These are phyloP conservation scores for Hypoxylon intermedium DNA, from an alignment of 495 filamentous ascomycete species.

Conservation along the genomic window DNA sequence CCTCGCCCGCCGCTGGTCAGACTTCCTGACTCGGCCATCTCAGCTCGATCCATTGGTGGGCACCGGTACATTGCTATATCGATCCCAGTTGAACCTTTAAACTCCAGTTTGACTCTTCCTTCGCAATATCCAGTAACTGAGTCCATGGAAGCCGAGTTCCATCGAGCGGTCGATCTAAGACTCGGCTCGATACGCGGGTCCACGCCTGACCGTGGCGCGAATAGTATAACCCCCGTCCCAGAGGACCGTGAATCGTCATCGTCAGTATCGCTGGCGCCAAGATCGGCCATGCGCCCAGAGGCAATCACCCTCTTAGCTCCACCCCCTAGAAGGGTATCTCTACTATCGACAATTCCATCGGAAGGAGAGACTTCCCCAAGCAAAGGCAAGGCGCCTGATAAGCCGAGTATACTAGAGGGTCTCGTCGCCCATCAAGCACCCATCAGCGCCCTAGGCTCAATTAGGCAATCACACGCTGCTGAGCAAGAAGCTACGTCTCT, in stretches of 20 bases:
- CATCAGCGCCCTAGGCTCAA: constrained; percentile 20
- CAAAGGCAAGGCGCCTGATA: constrained; percentile 23
- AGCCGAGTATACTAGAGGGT: background rate
- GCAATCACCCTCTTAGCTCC: constrained; percentile 19
- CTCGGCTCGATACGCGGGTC: constrained; percentile 12
- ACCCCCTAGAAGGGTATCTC: constrained; percentile 18
- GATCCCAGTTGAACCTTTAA: constrained; percentile 50
- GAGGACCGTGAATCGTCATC: constrained; percentile 43
- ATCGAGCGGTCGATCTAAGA: constrained; percentile 4
- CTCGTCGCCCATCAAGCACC: background rate
- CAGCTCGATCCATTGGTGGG: constrained; percentile 49
- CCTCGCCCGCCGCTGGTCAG: constrained; percentile 38
- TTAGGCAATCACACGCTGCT: background rate
- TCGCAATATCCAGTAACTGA: constrained; percentile 13
- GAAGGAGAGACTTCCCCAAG: constrained; percentile 4
- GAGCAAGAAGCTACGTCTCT: background rate
- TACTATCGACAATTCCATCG: constrained; percentile 27
- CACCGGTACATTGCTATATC: constrained; percentile 60
- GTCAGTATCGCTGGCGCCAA: constrained; percentile 23
- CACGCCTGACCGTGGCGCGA: constrained; percentile 18
- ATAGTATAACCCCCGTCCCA: constrained; percentile 34
- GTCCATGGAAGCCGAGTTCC: constrained; percentile 9
- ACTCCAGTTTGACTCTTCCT: constrained; percentile 7
- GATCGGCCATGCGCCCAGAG: constrained; percentile 1
- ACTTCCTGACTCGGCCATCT: constrained; percentile 56